phyloP scores from a whole-genome alignment of 176 grass and related monocot genomes.

The Saccharum officinarum region DNA sequence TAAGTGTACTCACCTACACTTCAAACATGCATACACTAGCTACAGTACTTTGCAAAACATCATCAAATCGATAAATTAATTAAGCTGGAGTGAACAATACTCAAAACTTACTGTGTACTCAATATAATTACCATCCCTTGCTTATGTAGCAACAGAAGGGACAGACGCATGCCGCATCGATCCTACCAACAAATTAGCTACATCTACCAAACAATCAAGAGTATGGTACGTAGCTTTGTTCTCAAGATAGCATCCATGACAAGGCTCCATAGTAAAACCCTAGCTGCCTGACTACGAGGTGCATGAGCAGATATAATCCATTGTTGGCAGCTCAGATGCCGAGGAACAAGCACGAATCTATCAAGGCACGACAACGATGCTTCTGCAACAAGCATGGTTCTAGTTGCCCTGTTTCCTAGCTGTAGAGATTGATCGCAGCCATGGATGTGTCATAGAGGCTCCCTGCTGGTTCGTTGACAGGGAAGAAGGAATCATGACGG shows the following conservation, averaged over 20 bases:
- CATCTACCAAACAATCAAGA: constrained; percentile 33
- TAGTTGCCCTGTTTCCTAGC: constrained; percentile 23
- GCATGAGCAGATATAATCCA: constrained; percentile 28
- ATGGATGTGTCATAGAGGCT: background rate
- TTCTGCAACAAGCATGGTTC: constrained; percentile 46
- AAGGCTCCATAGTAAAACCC: constrained; percentile 48
- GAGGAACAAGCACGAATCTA: constrained; percentile 10
- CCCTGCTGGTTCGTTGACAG: constrained; percentile 2
- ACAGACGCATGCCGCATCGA: constrained; percentile 12
- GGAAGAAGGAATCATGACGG: constrained; percentile 26
- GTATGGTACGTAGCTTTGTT: constrained; percentile 49
- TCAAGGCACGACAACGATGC: constrained; percentile 36
- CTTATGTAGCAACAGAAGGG: constrained; percentile 17
- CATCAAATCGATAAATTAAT: background rate
- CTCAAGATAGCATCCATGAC: constrained; percentile 45
- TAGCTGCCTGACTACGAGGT: constrained; percentile 43
- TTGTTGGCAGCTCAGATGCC: constrained; percentile 38
- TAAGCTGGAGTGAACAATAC: constrained; percentile 19
- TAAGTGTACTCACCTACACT: background rate
- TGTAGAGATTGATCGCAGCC: background rate
- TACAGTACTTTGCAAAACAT: background rate
- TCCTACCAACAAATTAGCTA: constrained; percentile 31
- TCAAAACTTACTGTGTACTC: constrained; percentile 18
- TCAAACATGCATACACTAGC: background rate
- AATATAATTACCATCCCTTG: constrained; percentile 6